Conservation (phyloP, 768 basidiomycete genomes). For the Serendipita sp. region DNA sequence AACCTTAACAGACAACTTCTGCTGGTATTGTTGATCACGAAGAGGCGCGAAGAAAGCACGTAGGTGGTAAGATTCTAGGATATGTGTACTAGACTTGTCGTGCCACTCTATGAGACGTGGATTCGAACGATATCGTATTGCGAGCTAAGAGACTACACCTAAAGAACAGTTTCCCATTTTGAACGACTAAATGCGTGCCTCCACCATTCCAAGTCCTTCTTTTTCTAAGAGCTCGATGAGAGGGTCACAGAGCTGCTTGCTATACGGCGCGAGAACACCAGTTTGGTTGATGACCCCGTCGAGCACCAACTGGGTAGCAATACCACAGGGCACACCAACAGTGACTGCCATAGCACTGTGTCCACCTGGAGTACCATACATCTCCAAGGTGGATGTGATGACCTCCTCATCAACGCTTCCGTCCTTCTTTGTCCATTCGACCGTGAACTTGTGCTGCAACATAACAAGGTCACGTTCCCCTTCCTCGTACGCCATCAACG, state of each 20-base stretch:
- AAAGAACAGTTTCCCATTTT: background rate
- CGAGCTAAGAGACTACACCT: background rate
- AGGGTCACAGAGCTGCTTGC: slow-evolving; percentile 66
- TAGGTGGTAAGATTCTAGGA: slow-evolving; percentile 87
- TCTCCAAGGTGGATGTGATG: slow-evolving; percentile 80
- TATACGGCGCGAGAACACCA: slow-evolving; percentile 79
- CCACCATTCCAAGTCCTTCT: slow-evolving; percentile 60
- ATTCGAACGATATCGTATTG: background rate
- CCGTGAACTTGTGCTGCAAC: slow-evolving; percentile 95
- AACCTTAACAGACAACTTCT: slow-evolving; percentile 64
- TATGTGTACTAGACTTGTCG: slow-evolving; percentile 59
- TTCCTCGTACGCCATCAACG: slow-evolving; percentile 75
- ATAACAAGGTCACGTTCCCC: slow-evolving; percentile 94
- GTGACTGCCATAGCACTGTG: slow-evolving; percentile 83
- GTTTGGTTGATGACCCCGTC: slow-evolving; percentile 66
- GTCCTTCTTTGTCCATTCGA: slow-evolving; percentile 43
- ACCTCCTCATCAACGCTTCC: slow-evolving; percentile 37
- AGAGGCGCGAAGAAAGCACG: slow-evolving; percentile 95
- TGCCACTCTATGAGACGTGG: background rate
- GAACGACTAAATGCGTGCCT: slow-evolving; percentile 39
- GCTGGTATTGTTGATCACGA: slow-evolving; percentile 98
- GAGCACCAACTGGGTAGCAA: slow-evolving; percentile 80
- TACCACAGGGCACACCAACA: slow-evolving; percentile 87
- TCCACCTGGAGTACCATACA: slow-evolving; percentile 64
- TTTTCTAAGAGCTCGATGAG: slow-evolving; percentile 49